Conservation (phyloP, 305 asterid species). For the Solanum hybrid region DNA sequence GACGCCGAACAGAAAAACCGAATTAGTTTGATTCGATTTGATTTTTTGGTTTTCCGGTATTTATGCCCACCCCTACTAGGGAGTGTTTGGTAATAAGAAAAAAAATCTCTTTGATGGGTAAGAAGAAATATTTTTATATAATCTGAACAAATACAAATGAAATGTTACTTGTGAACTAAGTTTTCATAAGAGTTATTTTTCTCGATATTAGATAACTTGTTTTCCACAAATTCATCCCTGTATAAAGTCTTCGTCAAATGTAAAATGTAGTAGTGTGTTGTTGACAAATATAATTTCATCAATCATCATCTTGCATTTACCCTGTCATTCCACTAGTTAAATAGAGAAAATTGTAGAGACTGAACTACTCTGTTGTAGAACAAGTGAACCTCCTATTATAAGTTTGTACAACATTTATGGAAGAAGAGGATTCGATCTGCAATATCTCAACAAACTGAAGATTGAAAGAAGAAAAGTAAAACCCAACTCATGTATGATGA, state of each 20-base stretch:
- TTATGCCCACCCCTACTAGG: background rate
- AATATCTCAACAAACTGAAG: background rate
- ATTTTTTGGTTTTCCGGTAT: too few species aligned
- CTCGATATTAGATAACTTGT: background rate
- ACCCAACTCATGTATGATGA: background rate
- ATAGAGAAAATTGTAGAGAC: background rate
- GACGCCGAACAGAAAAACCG: too few species aligned
- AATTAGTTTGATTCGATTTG: fast-evolving
- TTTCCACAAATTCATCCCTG: background rate
- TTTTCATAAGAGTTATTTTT: background rate
- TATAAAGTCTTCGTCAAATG: background rate
- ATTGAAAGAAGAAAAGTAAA: background rate
- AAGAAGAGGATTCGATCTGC: background rate
- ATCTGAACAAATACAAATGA: background rate
- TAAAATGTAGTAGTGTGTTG: background rate
- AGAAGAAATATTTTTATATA: background rate
- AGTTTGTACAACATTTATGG: background rate
- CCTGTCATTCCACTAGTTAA: background rate
- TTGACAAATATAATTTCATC: background rate
- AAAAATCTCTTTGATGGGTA: background rate
- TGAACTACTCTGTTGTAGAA: background rate
- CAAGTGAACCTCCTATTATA: background rate
- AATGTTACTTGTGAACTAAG: background rate
- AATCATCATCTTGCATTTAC: background rate
- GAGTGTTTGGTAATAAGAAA: too few species aligned